Conservation (phyloP, 2,329 filamentous ascomycete genomes). For the Aspergillus transmontanensis region DNA sequence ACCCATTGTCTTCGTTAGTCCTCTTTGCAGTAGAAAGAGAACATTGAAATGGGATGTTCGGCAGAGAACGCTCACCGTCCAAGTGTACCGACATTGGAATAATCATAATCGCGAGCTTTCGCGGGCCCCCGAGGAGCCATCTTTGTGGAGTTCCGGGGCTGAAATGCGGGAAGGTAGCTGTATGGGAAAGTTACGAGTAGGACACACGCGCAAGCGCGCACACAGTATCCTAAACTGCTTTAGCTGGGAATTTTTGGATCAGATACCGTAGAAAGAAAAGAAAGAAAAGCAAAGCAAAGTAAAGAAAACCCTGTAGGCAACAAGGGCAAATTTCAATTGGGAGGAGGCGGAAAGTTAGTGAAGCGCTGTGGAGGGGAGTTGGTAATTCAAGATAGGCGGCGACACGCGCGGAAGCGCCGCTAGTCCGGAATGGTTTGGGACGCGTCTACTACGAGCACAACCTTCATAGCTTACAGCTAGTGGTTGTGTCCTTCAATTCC, state of each 20-base stretch:
- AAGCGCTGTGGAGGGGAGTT: conserved; percentile 24
- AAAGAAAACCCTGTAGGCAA: background rate
- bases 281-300: background rate
- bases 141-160: conserved; percentile 21
- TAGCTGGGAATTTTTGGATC: background rate
- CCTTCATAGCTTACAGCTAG: background rate
- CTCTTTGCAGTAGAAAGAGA: conserved; percentile 5
- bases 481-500: background rate
- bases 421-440: conserved; percentile 39
- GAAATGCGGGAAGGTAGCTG: conserved; percentile 9
- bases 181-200: background rate
- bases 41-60: conserved; percentile 1
- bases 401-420: conserved; percentile 29
- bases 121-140: conserved; percentile 44
- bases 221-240: background rate
- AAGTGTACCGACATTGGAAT: conserved; percentile 50
- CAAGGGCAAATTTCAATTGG: background rate
- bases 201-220: background rate
- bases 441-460: conserved; percentile 27
- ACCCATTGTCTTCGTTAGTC: conserved; percentile 21
- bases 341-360: conserved; percentile 4
- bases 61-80: conserved; percentile 43
- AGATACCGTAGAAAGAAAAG: background rate
- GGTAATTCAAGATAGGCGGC: conserved; percentile 24
- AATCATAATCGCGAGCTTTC: conserved; percentile 51